Evolutionary conservation across 2,329 filamentous ascomycete species (phyloP), one percentile per base, ranked within the genome.

Genomic region (Ceratocystis huliohia): DNA sequence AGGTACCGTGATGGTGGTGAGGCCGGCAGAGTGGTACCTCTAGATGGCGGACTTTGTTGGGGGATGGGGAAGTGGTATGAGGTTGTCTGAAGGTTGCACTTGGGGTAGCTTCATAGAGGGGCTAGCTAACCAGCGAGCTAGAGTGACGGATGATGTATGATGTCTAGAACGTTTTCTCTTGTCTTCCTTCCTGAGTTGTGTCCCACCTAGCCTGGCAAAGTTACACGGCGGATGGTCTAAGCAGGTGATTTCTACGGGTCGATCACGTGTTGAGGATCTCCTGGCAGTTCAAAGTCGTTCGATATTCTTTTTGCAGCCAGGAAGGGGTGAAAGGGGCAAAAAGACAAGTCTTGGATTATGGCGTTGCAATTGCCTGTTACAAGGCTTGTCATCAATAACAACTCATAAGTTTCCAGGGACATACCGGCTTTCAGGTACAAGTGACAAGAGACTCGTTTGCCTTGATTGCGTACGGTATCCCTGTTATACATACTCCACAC

Each of bases 241-340:
- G 48, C 64, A 33, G 64, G 33, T 48, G 64, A 65, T 65, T 65
- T 37, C 50, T 61, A 56, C 20, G 28, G 22, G 17, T 20, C 41
- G 33, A 65, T 65, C 64, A 65, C 64, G 64, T 65, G 64, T 65
- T 45, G 37, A 28, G 41, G 44, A 20, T 56, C 8, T 22, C 48
- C 41, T 41, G 41, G 53, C 25, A 33, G 50, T n/a, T 10, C 41
- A 65, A 48, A 65, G 53, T 65, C 64, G 53, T 61, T 61, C 64
- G 64, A 65, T 65, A 37, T 59, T 59, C n/a, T 17, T 30, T 8
- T 20, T 50, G 48, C 22, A 25, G 48, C 37, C 10, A 41, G 37
- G 37, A 41, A 41, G 37, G 37, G 13, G 13, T 13, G 13, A 41
- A 41, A 41, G 37, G 37, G 37, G 37, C 37, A 41, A 41, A 25